Base-by-base conservation (phyloP, 2,329 filamentous ascomycete species). In the Xylaria sp. region DNA sequence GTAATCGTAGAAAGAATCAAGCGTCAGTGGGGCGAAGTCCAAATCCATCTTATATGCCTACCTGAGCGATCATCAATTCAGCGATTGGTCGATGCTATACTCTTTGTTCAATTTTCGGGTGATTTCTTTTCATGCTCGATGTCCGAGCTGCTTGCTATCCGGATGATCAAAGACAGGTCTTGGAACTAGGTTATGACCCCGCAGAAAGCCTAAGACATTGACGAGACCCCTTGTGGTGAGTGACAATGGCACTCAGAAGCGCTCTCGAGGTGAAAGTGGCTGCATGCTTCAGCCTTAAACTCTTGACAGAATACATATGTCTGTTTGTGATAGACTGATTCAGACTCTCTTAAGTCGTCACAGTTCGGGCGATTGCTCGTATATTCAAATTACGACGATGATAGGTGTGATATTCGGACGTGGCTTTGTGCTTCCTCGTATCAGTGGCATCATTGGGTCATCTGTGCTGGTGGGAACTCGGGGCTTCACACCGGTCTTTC, bases 31-130 rank as follows among this genome's bases (percentile, higher is more conserved):
- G 32, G 36, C 3, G 9, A 9, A 28, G 6, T 12, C 9, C 12
- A 52, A 41, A 45, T 20, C 4, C 20, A n/a, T n/a, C 34, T 41
- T 63, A 58, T 63, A 58, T 46, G 2, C 34, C 4, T 34, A 53
- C 13, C 10, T 8, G 18, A n/a, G 12, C 6, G 10, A 12, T 10
- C 3, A 8, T 20, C 7, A 30, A 23, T 34, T 2, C 25, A 45
- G 23, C 20, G 15, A 8, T 4, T 23, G 10, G 45, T n/a, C 15
- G 20, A 3, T 18, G 20, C 28, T 23, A 18, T 39, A 10, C 15
- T 50, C n/a, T 10, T 61, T 50, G 20, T 52, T 20, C n/a, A 30
- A 10, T 5, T 41, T 30, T 18, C 39, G 6, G 5, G 20, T 32
- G 23, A 25, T 23, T 60, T 25, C 15, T 41, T 41, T 25, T 10